Evolutionary conservation across 2,329 filamentous ascomycete species (phyloP).

Genomic region (Fusarium verticillioides): DNA sequence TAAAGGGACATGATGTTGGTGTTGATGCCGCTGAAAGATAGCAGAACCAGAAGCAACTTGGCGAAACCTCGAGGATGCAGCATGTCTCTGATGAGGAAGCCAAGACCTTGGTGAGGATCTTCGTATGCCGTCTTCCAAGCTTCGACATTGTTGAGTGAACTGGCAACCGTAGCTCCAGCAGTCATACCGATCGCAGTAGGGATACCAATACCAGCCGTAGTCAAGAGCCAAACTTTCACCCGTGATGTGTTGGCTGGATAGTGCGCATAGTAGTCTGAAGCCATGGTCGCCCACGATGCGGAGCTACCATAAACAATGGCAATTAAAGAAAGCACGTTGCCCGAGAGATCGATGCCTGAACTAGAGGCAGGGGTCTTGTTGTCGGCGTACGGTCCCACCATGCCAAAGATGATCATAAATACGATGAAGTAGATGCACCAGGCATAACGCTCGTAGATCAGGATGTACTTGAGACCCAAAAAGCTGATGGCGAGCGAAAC

Average conservation of each 20-base stretch:
- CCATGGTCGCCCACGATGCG: slow-evolving; percentile 10
- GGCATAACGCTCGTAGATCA: slow-evolving; percentile 7
- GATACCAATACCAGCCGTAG: slow-evolving; percentile 1
- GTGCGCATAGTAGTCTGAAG: slow-evolving; percentile 12
- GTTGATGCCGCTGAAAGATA: slow-evolving; percentile 7
- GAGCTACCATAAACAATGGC: slow-evolving; percentile 6
- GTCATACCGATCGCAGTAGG: slow-evolving; percentile 8
- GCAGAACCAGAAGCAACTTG: not conserved
- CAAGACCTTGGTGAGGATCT: slow-evolving; percentile 2
- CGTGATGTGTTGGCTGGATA: not conserved
- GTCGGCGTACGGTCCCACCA: slow-evolving; percentile 7
- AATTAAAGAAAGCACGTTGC: slow-evolving; percentile 3
- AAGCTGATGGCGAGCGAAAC: slow-evolving; percentile 15
- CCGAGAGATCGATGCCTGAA: not conserved
- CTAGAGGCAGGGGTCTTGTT: slow-evolving; percentile 3
- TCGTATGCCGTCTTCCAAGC: not conserved
- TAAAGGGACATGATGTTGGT: slow-evolving; percentile 17
- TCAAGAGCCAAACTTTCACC: slow-evolving; percentile 2
- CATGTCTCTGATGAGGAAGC: slow-evolving; percentile 9
- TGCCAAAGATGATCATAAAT: slow-evolving; percentile 6
- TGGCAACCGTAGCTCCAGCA: slow-evolving; percentile 6
- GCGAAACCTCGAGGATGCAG: slow-evolving; percentile 4
- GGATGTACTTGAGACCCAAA: slow-evolving; percentile 4
- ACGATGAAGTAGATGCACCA: slow-evolving; percentile 11
- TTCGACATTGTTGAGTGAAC: slow-evolving; percentile 5